Base-by-base conservation (phyloP, 163 green algal species). In the Chlamydomonas reinhardtii region DNA sequence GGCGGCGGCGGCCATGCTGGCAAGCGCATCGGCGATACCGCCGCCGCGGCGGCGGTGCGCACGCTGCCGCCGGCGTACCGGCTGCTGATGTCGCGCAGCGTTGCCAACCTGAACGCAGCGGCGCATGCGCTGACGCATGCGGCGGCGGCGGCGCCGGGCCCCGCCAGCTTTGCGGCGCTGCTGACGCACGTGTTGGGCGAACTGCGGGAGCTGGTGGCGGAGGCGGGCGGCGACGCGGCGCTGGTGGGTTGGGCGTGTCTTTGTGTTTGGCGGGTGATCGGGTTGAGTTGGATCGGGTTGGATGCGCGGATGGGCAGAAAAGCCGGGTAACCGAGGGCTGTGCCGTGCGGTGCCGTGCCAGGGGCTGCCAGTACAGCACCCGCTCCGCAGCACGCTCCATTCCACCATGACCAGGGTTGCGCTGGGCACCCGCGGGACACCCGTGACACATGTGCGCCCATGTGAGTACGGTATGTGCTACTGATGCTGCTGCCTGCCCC, bases 181-280 rank as follows among this genome's bases (percentile, higher is more conserved):
- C 35, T 86, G 80, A 86, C 80, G 69, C 56, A 73, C 70, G 80
- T 86, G 80, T 35, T 86, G 34, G 54, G 70, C 31, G 80, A 86
- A 70, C 80, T 86, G 70, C 34, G 80, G 80, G 80, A 86, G n/a
- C 31, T 79, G 54, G 80, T 86, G 80, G 80, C 54, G 56, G 27
- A 15, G 9, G 70, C 80, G 35, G 80, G 54, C 4, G 80, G 80
- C 0, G 80, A 86, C 8, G 9, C n/a, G 22, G 80, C 80, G 35
- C 54, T 86, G 80, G 80, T 86, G 80, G 9, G 80, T n/a, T 35
- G 24, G 22, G 35, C n/a, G n/a, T n/a, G 69, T 15, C 1, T 15
- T 2, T 3, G 29, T 32, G 64, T 1, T 15, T 20, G 64, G 25
- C 24, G 14, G 24, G 65, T n/a, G 65, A 24, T 5, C 9, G 29